Base-by-base conservation (phyloP, 108 stramenopile genomes). In the Pseudonitzschia delicatissima region DNA sequence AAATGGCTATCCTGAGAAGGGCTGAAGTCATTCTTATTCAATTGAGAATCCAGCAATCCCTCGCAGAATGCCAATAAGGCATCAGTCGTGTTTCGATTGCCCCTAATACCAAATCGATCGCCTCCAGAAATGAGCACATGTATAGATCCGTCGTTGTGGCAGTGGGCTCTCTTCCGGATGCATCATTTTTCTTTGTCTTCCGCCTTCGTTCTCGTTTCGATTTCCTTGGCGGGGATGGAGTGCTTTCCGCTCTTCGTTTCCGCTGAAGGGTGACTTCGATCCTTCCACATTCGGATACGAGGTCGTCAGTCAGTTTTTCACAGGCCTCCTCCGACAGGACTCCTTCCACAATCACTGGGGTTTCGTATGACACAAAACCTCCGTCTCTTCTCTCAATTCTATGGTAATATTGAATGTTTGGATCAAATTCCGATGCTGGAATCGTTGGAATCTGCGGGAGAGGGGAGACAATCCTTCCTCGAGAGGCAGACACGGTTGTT, bases 11-110 rank as follows among this genome's bases (percentile, higher is more conserved):
- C 0, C 11, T 11, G 15, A 42, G 40, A 42, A 42, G 40, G 15
- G 15, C 13, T 11, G 8, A 23, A 49, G 20, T 9, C 4, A 33
- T 61, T 50, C 37, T 18, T 3, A n/a, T n/a, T n/a, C n/a, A n/a
- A n/a, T n/a, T n/a, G n/a, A 31, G 62, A 15, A 31, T 62, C 53
- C 27, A 84, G 50, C 34, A 84, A 72, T 27, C 83, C 83, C 64
- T 84, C 83, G 21, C 77, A 78, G 51, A 84, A 84, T 2, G 80
- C 69, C 48, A 84, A 78, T 27, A 64, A 76, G 18, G 75, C 32
- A 60, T 78, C 62, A n/a, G n/a, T 67, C 58, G 31, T 76, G 77
- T 27, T 69, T 44, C 8, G 77, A 78, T 23, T 68, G 0, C 17
- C 11, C 64, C 62, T 77, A 81, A 79, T 49, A 84, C 73, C 48